Conservation (phyloP, 139 green algal genomes). For the Coccomyxa sp. region DNA sequence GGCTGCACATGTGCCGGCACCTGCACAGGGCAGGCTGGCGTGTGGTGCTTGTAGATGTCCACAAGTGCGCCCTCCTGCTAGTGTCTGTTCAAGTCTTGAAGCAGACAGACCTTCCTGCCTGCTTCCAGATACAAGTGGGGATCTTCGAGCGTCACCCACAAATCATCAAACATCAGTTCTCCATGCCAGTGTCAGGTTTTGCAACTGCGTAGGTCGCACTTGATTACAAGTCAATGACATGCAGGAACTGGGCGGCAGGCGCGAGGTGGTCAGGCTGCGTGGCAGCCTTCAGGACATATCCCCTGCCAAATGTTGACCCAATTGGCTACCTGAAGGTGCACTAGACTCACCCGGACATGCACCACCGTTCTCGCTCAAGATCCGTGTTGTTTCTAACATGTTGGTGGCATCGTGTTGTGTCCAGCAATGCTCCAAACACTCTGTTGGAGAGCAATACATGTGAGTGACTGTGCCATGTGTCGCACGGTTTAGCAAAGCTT, state of each 20-base stretch:
- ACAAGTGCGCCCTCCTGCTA: conserved; percentile 9
- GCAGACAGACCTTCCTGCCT: not conserved
- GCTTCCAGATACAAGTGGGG: not conserved
- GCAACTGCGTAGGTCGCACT: not conserved
- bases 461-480: not conserved
- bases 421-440: not conserved
- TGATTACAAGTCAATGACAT: no score
- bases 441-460: not conserved
- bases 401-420: not conserved
- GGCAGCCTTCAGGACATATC: conserved; percentile 11
- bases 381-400: no score
- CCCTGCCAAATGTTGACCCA: conserved; percentile 9
- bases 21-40: conserved; percentile 26
- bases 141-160: not conserved
- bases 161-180: not conserved
- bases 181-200: not conserved
- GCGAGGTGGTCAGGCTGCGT: conserved; percentile 15
- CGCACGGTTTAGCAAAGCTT: not conserved
- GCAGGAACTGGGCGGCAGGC: conserved; percentile 5
- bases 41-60: conserved; percentile 22
- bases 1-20: conserved; percentile 21
- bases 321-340: conserved; percentile 5
- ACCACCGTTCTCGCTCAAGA: no score
- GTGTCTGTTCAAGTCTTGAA: not conserved
- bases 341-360: not conserved